Base-by-base conservation (phyloP, 75 land plant genomes). In the Pinus taeda region DNA sequence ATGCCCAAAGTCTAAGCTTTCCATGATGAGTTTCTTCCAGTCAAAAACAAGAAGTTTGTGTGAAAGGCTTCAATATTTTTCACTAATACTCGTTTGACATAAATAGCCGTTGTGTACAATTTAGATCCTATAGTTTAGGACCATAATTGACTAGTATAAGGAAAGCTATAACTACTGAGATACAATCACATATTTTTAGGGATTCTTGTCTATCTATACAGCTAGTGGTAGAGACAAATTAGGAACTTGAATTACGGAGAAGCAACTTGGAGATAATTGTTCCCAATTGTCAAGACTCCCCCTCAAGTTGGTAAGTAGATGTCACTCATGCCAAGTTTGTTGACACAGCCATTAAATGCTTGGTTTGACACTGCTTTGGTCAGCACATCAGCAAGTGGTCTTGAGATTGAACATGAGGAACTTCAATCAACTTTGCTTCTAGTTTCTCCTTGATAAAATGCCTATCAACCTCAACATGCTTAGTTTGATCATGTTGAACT, bases 401-500 rank as follows among this genome's bases (percentile, higher is more conserved):
- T 9, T 29, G 36, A 12, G 66, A 63, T 26, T 17, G 66, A 63
- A 63, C 14, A 26, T 29, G 15, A 63, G 66, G 36, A 26, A 29
- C 3, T 8, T 29, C 36, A 9, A 63, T 29, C 11, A 63, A 6
- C 14, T 29, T 29, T 9, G 11, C 30, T 26, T 63, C 36, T 14
- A 30, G 33, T 9, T 63, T 26, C 36, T 63, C 66, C 30, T 13
- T 26, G 33, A 30, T 29, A 29, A 63, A 26, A 15, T 26, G 33
- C 11, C 66, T 26, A 29, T 63, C 66, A 26, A 63, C 15, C 30
- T 63, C 66, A 26, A 63, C 36, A 29, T 63, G 66, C 4, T 63
- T 63, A 12, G 37, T 63, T 57, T 33, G 57, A 12, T 18, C 57
- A 70, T 59, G 59, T 78, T 57, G 37, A 15, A 81, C 69, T 12